Evolutionary conservation across 306 rosid species (phyloP).

Genomic region (Lathyrus aphaca): DNA sequence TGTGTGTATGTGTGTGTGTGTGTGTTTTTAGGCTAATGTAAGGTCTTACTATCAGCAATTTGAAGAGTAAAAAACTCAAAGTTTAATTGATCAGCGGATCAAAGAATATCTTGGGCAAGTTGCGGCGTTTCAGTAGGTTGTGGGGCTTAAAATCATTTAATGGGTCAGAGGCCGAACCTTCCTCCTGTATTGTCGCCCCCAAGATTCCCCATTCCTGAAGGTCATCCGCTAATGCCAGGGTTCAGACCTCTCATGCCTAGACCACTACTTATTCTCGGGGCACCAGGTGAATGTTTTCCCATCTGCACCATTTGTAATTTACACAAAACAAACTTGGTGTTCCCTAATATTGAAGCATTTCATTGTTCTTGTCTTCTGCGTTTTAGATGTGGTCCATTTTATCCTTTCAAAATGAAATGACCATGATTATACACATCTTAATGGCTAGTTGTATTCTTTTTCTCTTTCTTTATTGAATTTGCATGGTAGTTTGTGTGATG

Average conservation of each 20-base stretch:
- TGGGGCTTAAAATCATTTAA: slow-evolving; percentile 76
- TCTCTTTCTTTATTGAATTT: slow-evolving; percentile 3
- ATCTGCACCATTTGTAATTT: background rate
- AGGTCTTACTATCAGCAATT: slow-evolving; percentile 87
- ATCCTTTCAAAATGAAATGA: background rate
- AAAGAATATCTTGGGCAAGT: slow-evolving; percentile 97
- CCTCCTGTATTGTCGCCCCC: slow-evolving; percentile 61
- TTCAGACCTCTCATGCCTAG: slow-evolving; percentile 87
- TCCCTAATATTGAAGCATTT: background rate
- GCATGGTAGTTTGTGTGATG: too few species aligned
- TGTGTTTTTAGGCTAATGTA: slow-evolving; percentile 72
- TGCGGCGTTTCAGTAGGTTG: slow-evolving; percentile 89
- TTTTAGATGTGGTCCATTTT: slow-evolving; percentile 23
- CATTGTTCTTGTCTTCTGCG: slow-evolving; percentile 9
- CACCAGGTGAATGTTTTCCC: slow-evolving; percentile 60
- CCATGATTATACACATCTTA: background rate
- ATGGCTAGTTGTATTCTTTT: background rate
- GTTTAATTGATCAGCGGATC: slow-evolving; percentile 90
- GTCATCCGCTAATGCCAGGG: slow-evolving; percentile 66
- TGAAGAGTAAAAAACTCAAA: slow-evolving; percentile 97
- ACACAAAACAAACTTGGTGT: background rate
- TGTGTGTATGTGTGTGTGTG: too few species aligned
- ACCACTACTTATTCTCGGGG: slow-evolving; percentile 67
- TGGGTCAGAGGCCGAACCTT: slow-evolving; percentile 51
- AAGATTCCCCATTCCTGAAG: slow-evolving; percentile 63